Base-by-base conservation (phyloP, 192 early-diverging fungal species). In the Backusella australiensis region DNA sequence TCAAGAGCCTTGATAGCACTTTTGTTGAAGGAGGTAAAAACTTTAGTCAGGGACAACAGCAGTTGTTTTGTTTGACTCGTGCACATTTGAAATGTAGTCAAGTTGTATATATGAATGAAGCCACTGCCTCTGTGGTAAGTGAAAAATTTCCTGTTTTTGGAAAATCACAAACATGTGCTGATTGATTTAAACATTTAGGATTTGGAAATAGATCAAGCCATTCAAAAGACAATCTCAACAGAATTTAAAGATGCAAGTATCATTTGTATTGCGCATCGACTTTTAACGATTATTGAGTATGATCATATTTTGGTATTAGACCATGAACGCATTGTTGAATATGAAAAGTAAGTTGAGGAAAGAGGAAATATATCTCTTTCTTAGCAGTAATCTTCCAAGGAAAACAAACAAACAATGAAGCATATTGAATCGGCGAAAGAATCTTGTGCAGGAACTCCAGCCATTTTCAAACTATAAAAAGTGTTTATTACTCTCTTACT, bases 191-290 rank as follows among this genome's bases (percentile, higher is more conserved):
- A 38, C 36, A 38, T 38, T 38, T 38, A 38, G 2, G 96, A 98
- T 74, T 90, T 90, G 75, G 88, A 90, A 34, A 96, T 93, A 0
- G 96, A 98, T 77, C 78, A 83, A n/a, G 85, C 83, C 42, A 96
- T 98, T 77, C 96, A 98, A 86, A 76, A 77, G 15, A 95, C 96
- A 0, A 96, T 98, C 66, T 89, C 94, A 35, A 81, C 90, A 65
- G 87, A 86, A 36, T 94, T 96, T 85, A 82, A 81, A 26, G 80
- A 90, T 29, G 85, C 89, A 15, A 97, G 96, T 1, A 75, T 98
- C 29, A 73, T 98, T 38, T 91, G 89, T 66, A 95, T 98, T 79
- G 97, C 97, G 1, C 97, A 98, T 77, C 88, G 95, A 15, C 69
- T 96, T 63, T 85, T 88, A 70, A 95, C 95, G 0, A 89, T 96